Conservation (phyloP, 1,139 yeast species). For the Nakaseomyces nivariensis region DNA sequence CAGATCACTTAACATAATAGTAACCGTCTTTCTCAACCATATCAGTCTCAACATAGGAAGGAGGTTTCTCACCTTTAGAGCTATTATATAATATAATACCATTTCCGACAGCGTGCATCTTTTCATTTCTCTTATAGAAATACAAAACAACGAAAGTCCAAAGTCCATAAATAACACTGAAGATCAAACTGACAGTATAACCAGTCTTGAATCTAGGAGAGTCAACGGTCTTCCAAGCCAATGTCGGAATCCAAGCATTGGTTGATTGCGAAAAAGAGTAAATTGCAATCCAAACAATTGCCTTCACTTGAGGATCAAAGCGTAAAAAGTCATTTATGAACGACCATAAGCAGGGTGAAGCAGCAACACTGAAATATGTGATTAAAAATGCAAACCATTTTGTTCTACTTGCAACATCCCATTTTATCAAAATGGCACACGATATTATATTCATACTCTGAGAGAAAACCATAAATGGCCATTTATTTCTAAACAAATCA, state of each 20-base stretch:
- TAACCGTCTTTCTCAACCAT: conserved; percentile 25
- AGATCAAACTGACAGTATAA: conserved; percentile 42
- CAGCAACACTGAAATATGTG: conserved; percentile 30
- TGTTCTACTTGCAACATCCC: conserved; percentile 31
- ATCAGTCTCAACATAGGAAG: conserved; percentile 24
- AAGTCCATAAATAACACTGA: conserved; percentile 41
- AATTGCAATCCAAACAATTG: conserved; percentile 31
- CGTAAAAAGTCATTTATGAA: conserved; percentile 32
- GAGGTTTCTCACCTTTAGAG: conserved; percentile 23
- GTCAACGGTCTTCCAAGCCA: conserved; percentile 49
- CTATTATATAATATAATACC: conserved; percentile 37
- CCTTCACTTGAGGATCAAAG: conserved; percentile 32
- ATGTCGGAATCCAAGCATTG: conserved; percentile 30
- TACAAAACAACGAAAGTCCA: conserved; percentile 51
- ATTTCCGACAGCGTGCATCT: conserved; percentile 41
- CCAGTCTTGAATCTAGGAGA: conserved; percentile 46
- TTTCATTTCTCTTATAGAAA: conserved; percentile 52
- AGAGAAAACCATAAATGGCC: conserved; percentile 38
- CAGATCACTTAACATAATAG: conserved; percentile 16
- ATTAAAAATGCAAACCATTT: conserved; percentile 33
- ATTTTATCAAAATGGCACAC: conserved; percentile 37
- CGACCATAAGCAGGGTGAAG: conserved; percentile 32
- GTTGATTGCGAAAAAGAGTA: conserved; percentile 31
- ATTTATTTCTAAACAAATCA: conserved; percentile 29
- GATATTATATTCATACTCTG: conserved; percentile 40